A percentile compares a stretch with the other conserved stretches of the same genome.
Conservation (phyloP, 2,329 filamentous ascomycete genomes). For the Penicillium sp. region DNA sequence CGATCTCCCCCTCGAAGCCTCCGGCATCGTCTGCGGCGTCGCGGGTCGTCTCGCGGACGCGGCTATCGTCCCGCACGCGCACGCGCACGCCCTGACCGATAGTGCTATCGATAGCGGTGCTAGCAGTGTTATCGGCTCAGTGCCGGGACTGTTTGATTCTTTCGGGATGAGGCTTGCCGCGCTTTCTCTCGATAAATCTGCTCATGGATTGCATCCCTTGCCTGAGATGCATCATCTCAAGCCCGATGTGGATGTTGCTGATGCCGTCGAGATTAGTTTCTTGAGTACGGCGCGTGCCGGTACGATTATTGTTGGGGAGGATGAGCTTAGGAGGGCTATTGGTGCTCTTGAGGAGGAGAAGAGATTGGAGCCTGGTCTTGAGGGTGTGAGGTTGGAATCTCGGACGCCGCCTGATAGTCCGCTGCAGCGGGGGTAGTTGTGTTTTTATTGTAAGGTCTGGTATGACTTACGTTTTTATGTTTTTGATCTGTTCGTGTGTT, state of each 20-base stretch:
- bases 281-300: slow-evolving; percentile 84
- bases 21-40: slow-evolving; percentile 92
- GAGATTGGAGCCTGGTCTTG: neutral
- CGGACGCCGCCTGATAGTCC: neutral
- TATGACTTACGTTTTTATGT: slow-evolving; percentile 1
- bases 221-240: neutral
- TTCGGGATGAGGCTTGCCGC: slow-evolving; percentile 13
- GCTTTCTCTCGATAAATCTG: neutral
- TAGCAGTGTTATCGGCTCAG: slow-evolving; percentile 19
- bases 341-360: slow-evolving; percentile 55
- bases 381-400: neutral
- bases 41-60: slow-evolving; percentile 77
- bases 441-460: neutral
- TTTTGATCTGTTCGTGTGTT: neutral
- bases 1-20: slow-evolving; percentile 78
- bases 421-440: too few species aligned
- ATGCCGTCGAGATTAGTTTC: slow-evolving; percentile 76
- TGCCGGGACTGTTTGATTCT: slow-evolving; percentile 16
- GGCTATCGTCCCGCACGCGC: slow-evolving; percentile 44
- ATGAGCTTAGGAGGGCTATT: slow-evolving; percentile 71
- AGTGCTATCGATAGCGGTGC: slow-evolving; percentile 14
- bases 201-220: neutral
- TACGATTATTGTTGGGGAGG: slow-evolving; percentile 77
- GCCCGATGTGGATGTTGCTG: slow-evolving; percentile 29
- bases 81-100: too few species aligned